phyloP scores from a whole-genome alignment of 2,329 filamentous ascomycete species.

The Macrophomina pseudophaseolina region DNA sequence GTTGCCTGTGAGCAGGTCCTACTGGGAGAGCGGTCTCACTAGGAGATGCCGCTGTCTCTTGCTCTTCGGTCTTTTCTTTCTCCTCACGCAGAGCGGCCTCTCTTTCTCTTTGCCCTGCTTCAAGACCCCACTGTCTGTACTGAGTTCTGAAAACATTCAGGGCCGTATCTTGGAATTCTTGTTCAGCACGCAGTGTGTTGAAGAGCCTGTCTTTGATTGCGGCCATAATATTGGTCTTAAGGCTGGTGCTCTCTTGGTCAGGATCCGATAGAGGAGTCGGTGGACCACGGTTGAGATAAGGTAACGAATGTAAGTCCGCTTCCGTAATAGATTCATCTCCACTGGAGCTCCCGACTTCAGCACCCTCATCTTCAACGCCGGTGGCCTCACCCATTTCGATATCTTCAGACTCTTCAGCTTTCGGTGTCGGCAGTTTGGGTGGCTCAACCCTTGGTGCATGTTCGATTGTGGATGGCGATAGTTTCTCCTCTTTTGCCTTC shows the following conservation, averaged over 20 bases:
- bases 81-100: constrained; percentile 45
- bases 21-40: constrained; percentile 23
- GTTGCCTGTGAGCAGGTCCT: constrained; percentile 58
- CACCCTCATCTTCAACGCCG: constrained; percentile 28
- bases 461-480: not conserved
- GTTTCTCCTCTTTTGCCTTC: constrained; percentile 8
- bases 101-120: constrained; percentile 44
- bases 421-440: constrained; percentile 39
- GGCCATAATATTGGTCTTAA: constrained; percentile 42
- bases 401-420: constrained; percentile 43
- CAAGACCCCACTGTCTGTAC: constrained; percentile 49
- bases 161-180: constrained; percentile 36
- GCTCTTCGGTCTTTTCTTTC: constrained; percentile 43
- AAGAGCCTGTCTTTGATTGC: constrained; percentile 43
- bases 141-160: constrained; percentile 41
- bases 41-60: constrained; percentile 47
- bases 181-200: constrained; percentile 40
- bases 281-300: constrained; percentile 52
- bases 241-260: constrained; percentile 44
- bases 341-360: constrained; percentile 22
- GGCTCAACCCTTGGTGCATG: not conserved
- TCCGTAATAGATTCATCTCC: constrained; percentile 36
- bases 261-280: constrained; percentile 51
- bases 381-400: constrained; percentile 26
- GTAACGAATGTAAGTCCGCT: constrained; percentile 50